These are phyloP conservation scores for Calonectria honghensis DNA, from an alignment of 2,329 filamentous ascomycete genomes.

Conservation along the genomic window DNA sequence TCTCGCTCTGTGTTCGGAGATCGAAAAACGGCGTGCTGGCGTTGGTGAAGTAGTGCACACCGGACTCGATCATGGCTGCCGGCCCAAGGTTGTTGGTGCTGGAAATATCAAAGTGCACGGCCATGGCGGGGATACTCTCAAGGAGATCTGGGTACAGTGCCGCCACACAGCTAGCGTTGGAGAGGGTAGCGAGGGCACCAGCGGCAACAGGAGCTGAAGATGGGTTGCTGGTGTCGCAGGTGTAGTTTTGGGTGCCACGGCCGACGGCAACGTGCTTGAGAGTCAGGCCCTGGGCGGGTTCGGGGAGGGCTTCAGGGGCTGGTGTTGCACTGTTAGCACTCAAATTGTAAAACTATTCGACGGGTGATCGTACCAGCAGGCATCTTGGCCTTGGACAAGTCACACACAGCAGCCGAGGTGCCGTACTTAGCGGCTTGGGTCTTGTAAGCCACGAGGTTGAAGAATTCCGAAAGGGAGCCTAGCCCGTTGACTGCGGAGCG, in stretches of 20 bases:
- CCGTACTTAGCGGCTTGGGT: constrained; percentile 68
- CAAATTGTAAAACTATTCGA: background rate
- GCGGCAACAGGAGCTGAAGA: constrained; percentile 77
- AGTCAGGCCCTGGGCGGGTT: constrained; percentile 74
- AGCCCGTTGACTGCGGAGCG: constrained; percentile 63
- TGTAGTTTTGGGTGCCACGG: constrained; percentile 95
- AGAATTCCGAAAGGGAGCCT: constrained; percentile 74
- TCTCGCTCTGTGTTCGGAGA: constrained; percentile 74
- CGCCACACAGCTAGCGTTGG: constrained; percentile 89
- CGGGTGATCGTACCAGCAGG: constrained; percentile 66
- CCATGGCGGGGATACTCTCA: constrained; percentile 77
- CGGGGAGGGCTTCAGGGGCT: constrained; percentile 76
- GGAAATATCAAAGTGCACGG: constrained; percentile 79
- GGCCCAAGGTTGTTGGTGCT: constrained; percentile 68
- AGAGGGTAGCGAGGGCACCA: constrained; percentile 89
- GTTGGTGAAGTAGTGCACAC: constrained; percentile 88
- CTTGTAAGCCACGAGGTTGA: constrained; percentile 75
- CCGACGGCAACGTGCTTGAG: constrained; percentile 89
- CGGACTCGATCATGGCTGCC: constrained; percentile 78
- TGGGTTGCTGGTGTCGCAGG: constrained; percentile 79
- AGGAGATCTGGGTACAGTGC: constrained; percentile 81
- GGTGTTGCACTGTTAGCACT: constrained; percentile 52
- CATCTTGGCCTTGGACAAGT: constrained; percentile 72
- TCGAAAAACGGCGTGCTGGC: constrained; percentile 86
- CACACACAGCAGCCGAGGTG: constrained; percentile 68